Percentiles rank a stretch among this genome's conserved stretches.
Evolutionary conservation across 768 basidiomycete species (phyloP).

Genomic region (Auricularia heimuer): DNA sequence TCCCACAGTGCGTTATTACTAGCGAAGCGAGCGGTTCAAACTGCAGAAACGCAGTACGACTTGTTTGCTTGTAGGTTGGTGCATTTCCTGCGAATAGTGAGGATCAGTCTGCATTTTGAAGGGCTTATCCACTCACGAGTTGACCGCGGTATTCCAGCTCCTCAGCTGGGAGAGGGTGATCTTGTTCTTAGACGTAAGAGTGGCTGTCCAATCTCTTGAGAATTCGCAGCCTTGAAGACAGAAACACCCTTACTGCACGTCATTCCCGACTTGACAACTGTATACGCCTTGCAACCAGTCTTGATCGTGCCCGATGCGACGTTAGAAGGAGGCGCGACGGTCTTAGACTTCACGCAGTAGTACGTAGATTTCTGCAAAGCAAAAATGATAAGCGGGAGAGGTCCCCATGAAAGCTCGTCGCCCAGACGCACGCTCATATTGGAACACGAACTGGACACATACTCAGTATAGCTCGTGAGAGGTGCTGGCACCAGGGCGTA

Average conservation of each 20-base stretch:
- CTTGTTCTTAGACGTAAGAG: not conserved
- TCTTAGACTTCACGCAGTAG: slow-evolving; percentile 1
- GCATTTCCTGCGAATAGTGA: not conserved
- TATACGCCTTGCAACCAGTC: not conserved
- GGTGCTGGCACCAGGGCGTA: not conserved
- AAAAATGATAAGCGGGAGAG: not conserved
- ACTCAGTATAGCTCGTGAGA: not conserved
- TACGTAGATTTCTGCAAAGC: not conserved
- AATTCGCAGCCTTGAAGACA: not conserved
- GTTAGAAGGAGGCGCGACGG: not conserved
- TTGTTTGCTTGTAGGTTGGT: not conserved
- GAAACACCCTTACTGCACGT: not conserved
- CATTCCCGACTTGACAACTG: not conserved
- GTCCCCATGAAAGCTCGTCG: not conserved
- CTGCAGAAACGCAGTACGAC: not conserved
- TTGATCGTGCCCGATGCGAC: not conserved
- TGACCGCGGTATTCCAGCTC: not conserved
- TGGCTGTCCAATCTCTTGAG: not conserved
- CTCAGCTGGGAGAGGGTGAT: not conserved
- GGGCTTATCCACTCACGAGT: not conserved
- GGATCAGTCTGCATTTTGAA: not conserved
- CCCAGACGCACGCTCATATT: not conserved
- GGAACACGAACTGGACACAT: not conserved
- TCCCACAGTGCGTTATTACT: too few relatives aligned
- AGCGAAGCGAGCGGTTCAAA: not conserved